Conservation (phyloP, 805 yeast genomes). For the Wickerhamiella occidentalis region DNA sequence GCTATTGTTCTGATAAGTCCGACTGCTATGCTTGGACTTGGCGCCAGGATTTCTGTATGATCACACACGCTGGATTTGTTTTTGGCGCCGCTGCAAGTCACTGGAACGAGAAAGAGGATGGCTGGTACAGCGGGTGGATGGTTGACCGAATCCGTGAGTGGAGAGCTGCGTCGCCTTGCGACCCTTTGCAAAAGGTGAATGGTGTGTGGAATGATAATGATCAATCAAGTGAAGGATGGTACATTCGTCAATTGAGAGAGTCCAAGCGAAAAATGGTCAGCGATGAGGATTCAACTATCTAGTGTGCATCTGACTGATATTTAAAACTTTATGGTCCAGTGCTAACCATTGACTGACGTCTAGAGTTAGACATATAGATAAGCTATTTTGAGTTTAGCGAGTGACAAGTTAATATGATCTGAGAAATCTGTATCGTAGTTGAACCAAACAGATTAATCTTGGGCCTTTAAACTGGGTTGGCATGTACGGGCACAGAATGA, state of each 20-base stretch:
- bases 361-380: too few relatives aligned
- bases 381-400: too few relatives aligned
- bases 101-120: slow-evolving; percentile 12
- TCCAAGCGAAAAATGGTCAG: neutral
- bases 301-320: too few relatives aligned
- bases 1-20: slow-evolving; percentile 15
- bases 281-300: neutral
- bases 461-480: too few relatives aligned
- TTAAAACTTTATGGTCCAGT: too few relatives aligned
- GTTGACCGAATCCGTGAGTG: slow-evolving; percentile 24
- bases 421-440: too few relatives aligned
- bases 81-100: slow-evolving; percentile 17
- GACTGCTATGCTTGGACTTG: slow-evolving; percentile 19
- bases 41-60: slow-evolving; percentile 13
- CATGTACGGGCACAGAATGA: too few relatives aligned
- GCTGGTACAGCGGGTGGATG: slow-evolving; percentile 23
- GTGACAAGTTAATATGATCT: too few relatives aligned
- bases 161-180: slow-evolving; percentile 6
- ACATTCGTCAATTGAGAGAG: slow-evolving; percentile 13
- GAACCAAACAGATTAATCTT: too few relatives aligned
- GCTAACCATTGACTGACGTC: too few relatives aligned
- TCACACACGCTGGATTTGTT: slow-evolving; percentile 12
- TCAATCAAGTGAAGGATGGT: slow-evolving; percentile 20
- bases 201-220: slow-evolving; percentile 13
- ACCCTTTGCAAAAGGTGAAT: slow-evolving; percentile 9